phyloP scores from a whole-genome alignment of 2,329 filamentous ascomycete genomes.

The Fusarium setosum region DNA sequence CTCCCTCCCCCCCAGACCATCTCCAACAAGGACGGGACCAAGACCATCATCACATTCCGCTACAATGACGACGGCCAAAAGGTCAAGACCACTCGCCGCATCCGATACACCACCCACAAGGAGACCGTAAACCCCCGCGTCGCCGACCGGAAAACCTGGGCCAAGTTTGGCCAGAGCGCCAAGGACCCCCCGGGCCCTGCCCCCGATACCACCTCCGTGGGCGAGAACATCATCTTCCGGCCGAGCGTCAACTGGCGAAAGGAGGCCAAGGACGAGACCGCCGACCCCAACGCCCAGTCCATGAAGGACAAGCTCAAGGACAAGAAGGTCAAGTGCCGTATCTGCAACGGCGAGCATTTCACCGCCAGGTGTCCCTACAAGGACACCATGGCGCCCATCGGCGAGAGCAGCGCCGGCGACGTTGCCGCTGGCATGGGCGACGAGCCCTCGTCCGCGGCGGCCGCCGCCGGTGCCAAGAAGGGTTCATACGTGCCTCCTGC shows the following conservation, averaged over 20 bases:
- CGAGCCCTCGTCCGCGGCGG: conserved; percentile 59
- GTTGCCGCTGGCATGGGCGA: conserved; percentile 66
- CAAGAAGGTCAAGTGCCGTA: conserved; percentile 99
- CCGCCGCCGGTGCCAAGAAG: conserved; percentile 63
- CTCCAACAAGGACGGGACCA: conserved; percentile 98
- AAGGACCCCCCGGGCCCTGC: conserved; percentile 87
- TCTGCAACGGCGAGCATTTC: conserved; percentile 99
- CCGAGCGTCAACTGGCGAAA: conserved; percentile 95
- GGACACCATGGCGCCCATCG: conserved; percentile 95
- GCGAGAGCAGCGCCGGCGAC: conserved; percentile 67
- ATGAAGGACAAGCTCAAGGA: conserved; percentile 91
- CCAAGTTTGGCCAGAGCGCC: conserved; percentile 91
- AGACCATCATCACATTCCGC: conserved; percentile 91
- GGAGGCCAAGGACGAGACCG: conserved; percentile 84
- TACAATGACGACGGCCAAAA: conserved; percentile 95
- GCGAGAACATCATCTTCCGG: conserved; percentile 98
- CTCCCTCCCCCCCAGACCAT: conserved; percentile 90
- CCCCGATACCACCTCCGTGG: conserved; percentile 89
- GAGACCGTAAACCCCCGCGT: conserved; percentile 97
- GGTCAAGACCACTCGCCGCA: conserved; percentile 96
- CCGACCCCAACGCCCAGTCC: conserved; percentile 77
- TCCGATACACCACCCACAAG: conserved; percentile 91
- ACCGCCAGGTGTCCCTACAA: conserved; percentile 99
- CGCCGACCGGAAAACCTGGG: conserved; percentile 91
- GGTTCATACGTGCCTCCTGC: conserved; percentile 95